These are phyloP conservation scores for Ceriops decandra DNA, from an alignment of 345 rosid species.

Conservation along the genomic window DNA sequence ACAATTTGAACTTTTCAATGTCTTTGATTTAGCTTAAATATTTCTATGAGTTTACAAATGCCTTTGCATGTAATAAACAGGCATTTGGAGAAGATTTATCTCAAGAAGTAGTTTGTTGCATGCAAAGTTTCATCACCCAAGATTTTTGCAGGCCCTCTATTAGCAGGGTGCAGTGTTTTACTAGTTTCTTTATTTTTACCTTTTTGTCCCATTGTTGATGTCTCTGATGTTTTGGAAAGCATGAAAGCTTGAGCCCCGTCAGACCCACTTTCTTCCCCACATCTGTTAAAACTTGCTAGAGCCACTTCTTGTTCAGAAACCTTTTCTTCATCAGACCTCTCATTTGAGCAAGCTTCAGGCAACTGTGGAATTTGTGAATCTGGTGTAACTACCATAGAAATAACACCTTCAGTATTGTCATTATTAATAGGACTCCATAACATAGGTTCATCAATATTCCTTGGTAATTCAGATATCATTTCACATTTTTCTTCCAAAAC, in stretches of 20 bases:
- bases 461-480: slow-evolving; percentile 22
- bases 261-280: slow-evolving; percentile 31
- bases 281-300: slow-evolving; percentile 18
- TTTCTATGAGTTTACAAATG: neutral
- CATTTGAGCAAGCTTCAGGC: slow-evolving; percentile 30
- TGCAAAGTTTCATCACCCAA: slow-evolving; percentile 22
- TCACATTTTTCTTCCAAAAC: slow-evolving; percentile 24
- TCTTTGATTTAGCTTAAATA: neutral
- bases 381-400: slow-evolving; percentile 16
- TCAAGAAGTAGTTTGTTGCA: slow-evolving; percentile 23
- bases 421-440: slow-evolving; percentile 15
- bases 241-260: slow-evolving; percentile 27
- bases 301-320: slow-evolving; percentile 32
- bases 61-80: slow-evolving; percentile 10
- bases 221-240: slow-evolving; percentile 32
- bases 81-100: slow-evolving; percentile 33
- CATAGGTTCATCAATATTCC: slow-evolving; percentile 15
- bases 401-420: slow-evolving; percentile 10
- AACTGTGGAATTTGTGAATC: slow-evolving; percentile 17
- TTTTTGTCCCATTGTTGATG: slow-evolving; percentile 24
- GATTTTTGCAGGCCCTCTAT: slow-evolving; percentile 33
- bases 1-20: neutral
- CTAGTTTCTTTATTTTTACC: slow-evolving; percentile 31
- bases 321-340: slow-evolving; percentile 34
- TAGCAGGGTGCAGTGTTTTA: slow-evolving; percentile 31